Percentiles rank a stretch among this genome's conserved stretches.
Evolutionary conservation across 192 early-diverging fungal genomes (phyloP).

Genomic region (Spizellomyces punctatus): DNA sequence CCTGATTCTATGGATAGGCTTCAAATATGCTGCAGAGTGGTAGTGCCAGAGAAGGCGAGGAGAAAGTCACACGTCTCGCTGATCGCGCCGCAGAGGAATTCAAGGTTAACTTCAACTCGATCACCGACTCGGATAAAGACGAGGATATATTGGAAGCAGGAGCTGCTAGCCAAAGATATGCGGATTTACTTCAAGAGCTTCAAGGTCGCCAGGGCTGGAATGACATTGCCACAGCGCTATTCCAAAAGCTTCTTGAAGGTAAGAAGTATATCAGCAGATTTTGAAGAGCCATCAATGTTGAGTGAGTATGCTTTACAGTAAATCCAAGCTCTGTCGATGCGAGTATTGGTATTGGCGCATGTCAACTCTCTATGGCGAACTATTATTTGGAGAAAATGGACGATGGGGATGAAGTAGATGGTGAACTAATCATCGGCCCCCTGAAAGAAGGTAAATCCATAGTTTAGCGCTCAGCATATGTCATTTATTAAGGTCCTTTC

Average conservation of each 20-base stretch:
- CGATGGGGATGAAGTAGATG: constrained; percentile 1
- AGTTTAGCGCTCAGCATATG: too few relatives aligned
- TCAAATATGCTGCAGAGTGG: too few relatives aligned
- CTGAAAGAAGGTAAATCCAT: neutral
- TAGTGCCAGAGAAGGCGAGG: too few relatives aligned
- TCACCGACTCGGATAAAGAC: neutral
- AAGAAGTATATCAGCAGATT: too few relatives aligned
- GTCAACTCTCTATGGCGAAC: constrained; percentile 17
- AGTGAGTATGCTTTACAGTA: neutral
- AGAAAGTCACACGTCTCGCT: neutral
- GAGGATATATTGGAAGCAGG: constrained; percentile 4
- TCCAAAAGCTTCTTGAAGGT: constrained; percentile 5
- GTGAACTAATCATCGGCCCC: neutral
- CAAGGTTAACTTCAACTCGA: neutral
- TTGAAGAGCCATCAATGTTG: too few relatives aligned
- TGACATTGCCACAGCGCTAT: constrained; percentile 12
- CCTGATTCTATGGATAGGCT: too few relatives aligned
- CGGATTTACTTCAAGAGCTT: constrained; percentile 7
- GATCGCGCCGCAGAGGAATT: neutral
- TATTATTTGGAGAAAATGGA: constrained; percentile 13
- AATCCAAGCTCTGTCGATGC: constrained; percentile 14
- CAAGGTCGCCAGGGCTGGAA: constrained; percentile 20
- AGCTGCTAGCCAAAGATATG: constrained; percentile 14
- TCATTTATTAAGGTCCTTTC: too few relatives aligned
- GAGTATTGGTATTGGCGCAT: constrained; percentile 19